Evolutionary conservation across 2,329 filamentous ascomycete species (phyloP), one percentile per base, ranked within the genome.

Genomic region (Colletotrichum aenigma): DNA sequence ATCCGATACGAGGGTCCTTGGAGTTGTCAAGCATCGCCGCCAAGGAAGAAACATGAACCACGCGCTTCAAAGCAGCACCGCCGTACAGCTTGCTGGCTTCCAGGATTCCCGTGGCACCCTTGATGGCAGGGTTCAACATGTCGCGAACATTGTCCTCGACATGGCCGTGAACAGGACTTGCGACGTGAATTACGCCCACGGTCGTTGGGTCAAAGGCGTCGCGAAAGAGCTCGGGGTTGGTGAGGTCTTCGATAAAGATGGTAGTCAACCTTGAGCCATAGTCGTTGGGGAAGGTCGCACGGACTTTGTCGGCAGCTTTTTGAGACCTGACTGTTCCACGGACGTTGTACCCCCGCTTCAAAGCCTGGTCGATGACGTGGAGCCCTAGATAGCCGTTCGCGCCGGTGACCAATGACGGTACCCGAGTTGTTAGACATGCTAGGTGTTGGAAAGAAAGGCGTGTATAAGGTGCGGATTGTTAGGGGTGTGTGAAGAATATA

Each of bases 1-100:
- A 69, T 10, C 66, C 69, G 18, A 34, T 36, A 2, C 32, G 26
- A 2, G 24, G 61, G 3, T 52, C 61, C 1, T 66, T 66, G 13
- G 21, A 34, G 32, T 7, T 24, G n/a, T 69, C 66, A 9, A 52
- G 24, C 10, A 71, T 43, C 18, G 82, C 81, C 2, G 74, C 78
- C 13, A 81, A 77, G 2, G 86, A 87, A 1, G 81, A 84, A 1
- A 87, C 88, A 65, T 89, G 85, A 21, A 88, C 84, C 13, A 88
- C 78, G 7, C 84, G 82, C 71, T 83, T 80, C 32, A 89, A 81
- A 0, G 78, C 26, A 75, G 66, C 71, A 82, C 77, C 2, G 82
- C 79, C 2, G 81, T 81, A 16, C 78, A 43, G 66, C 5, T 61
- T 61, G 55, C 24, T 24, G 26, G 66, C 66, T n/a, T 83, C 81